Conservation (phyloP, 2,329 filamentous ascomycete genomes). For the Colletotrichum sp. region DNA sequence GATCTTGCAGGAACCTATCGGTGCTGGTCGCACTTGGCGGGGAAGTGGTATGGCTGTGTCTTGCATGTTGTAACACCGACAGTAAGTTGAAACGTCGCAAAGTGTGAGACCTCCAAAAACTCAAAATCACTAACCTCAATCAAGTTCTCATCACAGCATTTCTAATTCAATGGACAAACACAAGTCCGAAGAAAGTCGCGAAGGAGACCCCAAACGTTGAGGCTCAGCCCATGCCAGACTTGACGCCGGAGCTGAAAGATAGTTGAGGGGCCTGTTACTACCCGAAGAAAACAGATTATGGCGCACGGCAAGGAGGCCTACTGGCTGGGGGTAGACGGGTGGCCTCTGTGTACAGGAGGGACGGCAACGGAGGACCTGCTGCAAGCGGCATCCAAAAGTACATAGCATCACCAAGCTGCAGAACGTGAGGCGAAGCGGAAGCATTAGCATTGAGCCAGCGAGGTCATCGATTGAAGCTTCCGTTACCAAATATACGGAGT, state of each 20-base stretch:
- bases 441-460: neutral
- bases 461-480: neutral
- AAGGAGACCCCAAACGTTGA: neutral
- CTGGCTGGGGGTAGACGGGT: neutral
- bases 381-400: neutral
- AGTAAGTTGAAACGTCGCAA: neutral
- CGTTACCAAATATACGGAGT: neutral
- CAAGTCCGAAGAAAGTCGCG: neutral
- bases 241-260: neutral
- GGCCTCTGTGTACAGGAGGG: neutral
- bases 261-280: neutral
- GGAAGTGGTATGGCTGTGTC: neutral
- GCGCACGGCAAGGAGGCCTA: neutral
- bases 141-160: neutral
- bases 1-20: neutral
- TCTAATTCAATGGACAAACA: neutral
- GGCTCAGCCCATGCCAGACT: neutral
- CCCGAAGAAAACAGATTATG: neutral
- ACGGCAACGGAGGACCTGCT: neutral
- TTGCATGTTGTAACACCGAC: conserved; percentile 4
- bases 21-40: neutral
- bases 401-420: neutral
- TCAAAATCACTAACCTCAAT: neutral
- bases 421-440: neutral
- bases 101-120: neutral